These are phyloP conservation scores for Arthromyces matolae DNA, from an alignment of 768 basidiomycete genomes.

Conservation along the genomic window DNA sequence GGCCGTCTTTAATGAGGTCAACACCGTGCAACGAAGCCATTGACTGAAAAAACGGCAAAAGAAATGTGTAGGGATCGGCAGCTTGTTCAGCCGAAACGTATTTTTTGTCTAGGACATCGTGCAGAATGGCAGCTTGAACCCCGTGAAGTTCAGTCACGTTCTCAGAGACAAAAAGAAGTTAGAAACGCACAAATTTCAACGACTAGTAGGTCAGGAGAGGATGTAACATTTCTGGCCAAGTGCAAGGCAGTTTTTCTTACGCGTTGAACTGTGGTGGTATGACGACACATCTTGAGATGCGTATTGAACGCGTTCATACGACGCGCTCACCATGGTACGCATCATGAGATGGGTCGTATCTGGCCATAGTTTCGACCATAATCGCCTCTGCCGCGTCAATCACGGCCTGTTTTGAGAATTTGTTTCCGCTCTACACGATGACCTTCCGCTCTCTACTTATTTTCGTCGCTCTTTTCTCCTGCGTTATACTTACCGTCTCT, in stretches of 20 bases:
- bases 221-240: constrained; percentile 50
- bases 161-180: background rate
- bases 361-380: constrained; percentile 70
- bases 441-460: constrained; percentile 25
- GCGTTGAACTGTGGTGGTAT: constrained; percentile 57
- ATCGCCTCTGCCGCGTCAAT: constrained; percentile 61
- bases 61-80: constrained; percentile 60
- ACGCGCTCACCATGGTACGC: constrained; percentile 61
- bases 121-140: constrained; percentile 71
- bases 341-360: constrained; percentile 82
- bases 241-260: constrained; percentile 74
- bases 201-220: constrained; percentile 63
- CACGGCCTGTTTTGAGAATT: constrained; percentile 43
- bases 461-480: constrained; percentile 43
- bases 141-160: background rate
- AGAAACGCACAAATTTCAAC: constrained; percentile 62
- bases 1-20: constrained; percentile 58
- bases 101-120: constrained; percentile 86
- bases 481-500: constrained; percentile 14
- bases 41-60: constrained; percentile 59
- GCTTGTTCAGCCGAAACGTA: constrained; percentile 59
- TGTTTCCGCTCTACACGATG: too few species aligned
- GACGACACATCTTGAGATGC: constrained; percentile 5
- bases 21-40: constrained; percentile 40
- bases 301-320: constrained; percentile 1